Percentiles rank a stretch among this genome's conserved stretches.
Conservation (phyloP, 2,329 filamentous ascomycete genomes). For the Sporothrix inflata region DNA sequence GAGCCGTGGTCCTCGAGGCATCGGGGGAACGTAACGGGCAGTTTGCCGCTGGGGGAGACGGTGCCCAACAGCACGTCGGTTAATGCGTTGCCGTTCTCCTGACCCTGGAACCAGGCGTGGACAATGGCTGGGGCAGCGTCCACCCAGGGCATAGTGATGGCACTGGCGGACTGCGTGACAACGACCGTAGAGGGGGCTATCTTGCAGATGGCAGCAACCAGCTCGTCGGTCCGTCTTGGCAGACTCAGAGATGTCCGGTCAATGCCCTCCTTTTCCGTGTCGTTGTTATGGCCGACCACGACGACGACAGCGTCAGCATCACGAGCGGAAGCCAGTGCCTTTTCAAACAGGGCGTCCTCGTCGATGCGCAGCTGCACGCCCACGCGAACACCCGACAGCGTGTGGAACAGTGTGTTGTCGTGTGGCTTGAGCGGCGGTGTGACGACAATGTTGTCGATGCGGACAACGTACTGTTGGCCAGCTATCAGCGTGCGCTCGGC, state of each 20-base stretch:
- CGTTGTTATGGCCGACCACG: slow-evolving; percentile 38
- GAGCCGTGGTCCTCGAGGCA: slow-evolving; percentile 68
- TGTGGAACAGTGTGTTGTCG: slow-evolving; percentile 37
- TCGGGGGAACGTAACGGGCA: slow-evolving; percentile 67
- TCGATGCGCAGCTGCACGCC: slow-evolving; percentile 29
- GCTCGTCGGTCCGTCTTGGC: slow-evolving; percentile 30
- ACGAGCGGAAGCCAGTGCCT: slow-evolving; percentile 46
- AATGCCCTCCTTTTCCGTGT: slow-evolving; percentile 33
- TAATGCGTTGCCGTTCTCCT: slow-evolving; percentile 80
- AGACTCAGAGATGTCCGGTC: slow-evolving; percentile 32
- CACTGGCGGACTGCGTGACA: slow-evolving; percentile 77
- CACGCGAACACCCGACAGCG: slow-evolving; percentile 33
- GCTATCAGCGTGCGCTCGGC: slow-evolving; percentile 26
- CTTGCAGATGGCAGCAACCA: slow-evolving; percentile 52
- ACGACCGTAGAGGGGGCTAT: slow-evolving; percentile 4
- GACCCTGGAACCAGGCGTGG: slow-evolving; percentile 86
- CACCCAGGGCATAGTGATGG: slow-evolving; percentile 65
- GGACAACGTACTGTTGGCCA: slow-evolving; percentile 28
- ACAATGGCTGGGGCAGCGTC: slow-evolving; percentile 53
- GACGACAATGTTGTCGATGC: slow-evolving; percentile 34
- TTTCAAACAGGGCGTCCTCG: slow-evolving; percentile 32
- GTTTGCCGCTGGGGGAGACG: slow-evolving; percentile 70
- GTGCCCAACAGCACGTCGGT: slow-evolving; percentile 77
- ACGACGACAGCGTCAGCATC: slow-evolving; percentile 37
- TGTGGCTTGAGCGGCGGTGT: slow-evolving; percentile 32